phyloP scores from a whole-genome alignment of 768 basidiomycete genomes.

The Plicaturopsis crispa region DNA sequence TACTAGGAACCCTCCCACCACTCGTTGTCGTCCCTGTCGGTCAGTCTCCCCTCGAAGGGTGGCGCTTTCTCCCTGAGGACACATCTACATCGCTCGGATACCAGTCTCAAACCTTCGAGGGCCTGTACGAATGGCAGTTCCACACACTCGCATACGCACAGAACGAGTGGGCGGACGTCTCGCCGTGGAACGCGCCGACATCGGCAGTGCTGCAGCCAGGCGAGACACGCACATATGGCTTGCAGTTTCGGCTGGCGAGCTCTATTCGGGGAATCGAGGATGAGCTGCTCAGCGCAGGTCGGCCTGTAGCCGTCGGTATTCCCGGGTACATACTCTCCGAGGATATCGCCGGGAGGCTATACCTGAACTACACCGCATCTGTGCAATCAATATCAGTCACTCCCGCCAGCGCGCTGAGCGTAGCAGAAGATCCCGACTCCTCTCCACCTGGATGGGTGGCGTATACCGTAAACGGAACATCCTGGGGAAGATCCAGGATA shows the following conservation, averaged over 20 bases:
- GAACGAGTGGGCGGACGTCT: constrained; percentile 43
- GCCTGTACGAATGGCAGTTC: constrained; percentile 52
- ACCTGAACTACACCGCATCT: constrained; percentile 35
- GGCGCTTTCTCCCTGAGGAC: constrained; percentile 46
- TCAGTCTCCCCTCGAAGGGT: constrained; percentile 44
- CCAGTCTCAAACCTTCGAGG: constrained; percentile 55
- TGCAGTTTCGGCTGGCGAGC: constrained; percentile 41
- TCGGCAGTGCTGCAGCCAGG: constrained; percentile 38
- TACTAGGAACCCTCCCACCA: constrained; percentile 46
- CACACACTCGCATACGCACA: constrained; percentile 50
- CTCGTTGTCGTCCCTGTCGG: constrained; percentile 40
- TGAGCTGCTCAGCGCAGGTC: constrained; percentile 29
- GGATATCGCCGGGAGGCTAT: constrained; percentile 43
- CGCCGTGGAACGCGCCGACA: constrained; percentile 48
- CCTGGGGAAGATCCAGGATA: constrained; percentile 42
- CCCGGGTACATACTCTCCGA: constrained; percentile 46
- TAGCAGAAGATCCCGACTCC: constrained; percentile 36
- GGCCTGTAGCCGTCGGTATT: constrained; percentile 43
- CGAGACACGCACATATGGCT: constrained; percentile 43
- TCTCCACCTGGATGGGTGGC: constrained; percentile 35
- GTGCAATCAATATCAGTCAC: constrained; percentile 35
- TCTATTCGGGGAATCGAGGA: constrained; percentile 43
- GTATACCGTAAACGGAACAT: constrained; percentile 34
- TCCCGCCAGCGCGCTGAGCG: constrained; percentile 39
- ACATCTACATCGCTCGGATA: constrained; percentile 38